Percentiles rank a stretch among this genome's conserved stretches.
Evolutionary conservation across 2,329 filamentous ascomycete species (phyloP).

Genomic region (Colletotrichum salicis): DNA sequence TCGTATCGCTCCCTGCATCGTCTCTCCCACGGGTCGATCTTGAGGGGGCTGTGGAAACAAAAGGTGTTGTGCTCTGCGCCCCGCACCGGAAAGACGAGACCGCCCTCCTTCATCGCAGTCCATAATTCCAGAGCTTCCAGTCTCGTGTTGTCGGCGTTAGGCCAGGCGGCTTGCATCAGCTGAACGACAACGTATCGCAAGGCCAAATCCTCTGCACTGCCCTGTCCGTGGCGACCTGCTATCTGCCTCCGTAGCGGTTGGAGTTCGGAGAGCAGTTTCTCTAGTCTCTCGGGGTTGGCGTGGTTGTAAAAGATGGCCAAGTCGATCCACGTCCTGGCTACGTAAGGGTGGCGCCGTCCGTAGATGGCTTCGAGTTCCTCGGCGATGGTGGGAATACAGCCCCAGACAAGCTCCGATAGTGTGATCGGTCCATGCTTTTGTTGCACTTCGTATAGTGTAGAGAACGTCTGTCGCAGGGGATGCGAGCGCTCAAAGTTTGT

Average conservation of each 20-base stretch:
- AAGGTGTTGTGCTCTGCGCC: slow-evolving; percentile 51
- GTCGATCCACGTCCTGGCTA: slow-evolving; percentile 55
- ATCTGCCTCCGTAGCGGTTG: slow-evolving; percentile 48
- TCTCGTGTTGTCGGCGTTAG: slow-evolving; percentile 48
- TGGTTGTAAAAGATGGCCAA: slow-evolving; percentile 53
- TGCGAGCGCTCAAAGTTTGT: slow-evolving; percentile 56
- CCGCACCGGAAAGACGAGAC: slow-evolving; percentile 49
- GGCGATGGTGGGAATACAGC: slow-evolving; percentile 52
- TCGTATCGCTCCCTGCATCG: slow-evolving; percentile 55
- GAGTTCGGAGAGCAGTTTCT: slow-evolving; percentile 52
- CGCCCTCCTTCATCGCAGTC: slow-evolving; percentile 47
- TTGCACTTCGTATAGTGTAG: slow-evolving; percentile 55
- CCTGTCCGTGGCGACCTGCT: slow-evolving; percentile 47
- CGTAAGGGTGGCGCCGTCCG: slow-evolving; percentile 54
- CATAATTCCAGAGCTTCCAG: slow-evolving; percentile 51
- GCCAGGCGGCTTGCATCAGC: slow-evolving; percentile 49
- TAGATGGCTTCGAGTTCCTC: slow-evolving; percentile 58
- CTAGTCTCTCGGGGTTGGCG: slow-evolving; percentile 47
- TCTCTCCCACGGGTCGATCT: slow-evolving; percentile 56
- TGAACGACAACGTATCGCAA: slow-evolving; percentile 55
- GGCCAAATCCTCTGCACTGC: slow-evolving; percentile 49
- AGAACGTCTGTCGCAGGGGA: slow-evolving; percentile 55
- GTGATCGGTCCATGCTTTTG: slow-evolving; percentile 56
- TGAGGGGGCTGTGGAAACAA: slow-evolving; percentile 57
- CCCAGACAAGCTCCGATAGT: slow-evolving; percentile 56